Conservation (phyloP, 2,329 filamentous ascomycete genomes). For the Neofusicoccum laricinum region DNA sequence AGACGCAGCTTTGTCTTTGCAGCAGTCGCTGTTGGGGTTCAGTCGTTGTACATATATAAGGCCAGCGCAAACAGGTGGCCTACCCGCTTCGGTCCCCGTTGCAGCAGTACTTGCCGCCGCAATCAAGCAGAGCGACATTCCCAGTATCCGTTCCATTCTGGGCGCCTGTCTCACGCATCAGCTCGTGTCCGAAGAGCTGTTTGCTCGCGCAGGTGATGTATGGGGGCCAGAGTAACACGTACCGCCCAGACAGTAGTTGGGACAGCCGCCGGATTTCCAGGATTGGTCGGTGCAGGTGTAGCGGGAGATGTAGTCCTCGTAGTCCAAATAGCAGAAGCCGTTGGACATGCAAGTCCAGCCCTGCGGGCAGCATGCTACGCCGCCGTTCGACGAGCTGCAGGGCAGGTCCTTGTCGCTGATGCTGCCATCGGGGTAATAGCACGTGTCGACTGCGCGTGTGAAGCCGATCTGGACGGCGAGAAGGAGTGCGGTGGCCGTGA, state of each 20-base stretch:
- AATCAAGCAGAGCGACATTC: conserved; percentile 23
- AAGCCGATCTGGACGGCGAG: background rate
- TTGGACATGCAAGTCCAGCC: conserved; percentile 33
- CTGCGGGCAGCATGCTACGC: conserved; percentile 32
- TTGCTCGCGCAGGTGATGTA: background rate
- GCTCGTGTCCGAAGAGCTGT: background rate
- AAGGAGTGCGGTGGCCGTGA: background rate
- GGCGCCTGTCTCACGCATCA: background rate
- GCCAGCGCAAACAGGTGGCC: conserved; percentile 5
- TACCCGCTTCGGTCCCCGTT: conserved; percentile 16
- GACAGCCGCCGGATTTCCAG: conserved; percentile 27
- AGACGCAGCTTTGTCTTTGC: conserved; percentile 7
- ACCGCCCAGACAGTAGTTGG: conserved; percentile 28
- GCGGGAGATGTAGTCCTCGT: conserved; percentile 24
- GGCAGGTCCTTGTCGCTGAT: conserved; percentile 23
- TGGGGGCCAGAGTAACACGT: background rate
- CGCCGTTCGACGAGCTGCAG: conserved; percentile 21
- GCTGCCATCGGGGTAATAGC: conserved; percentile 36
- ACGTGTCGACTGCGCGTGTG: conserved; percentile 23
- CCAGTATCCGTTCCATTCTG: conserved; percentile 16
- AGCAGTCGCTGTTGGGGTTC: conserved; percentile 17
- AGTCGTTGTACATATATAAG: conserved; percentile 3
- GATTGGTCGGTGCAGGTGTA: conserved; percentile 34
- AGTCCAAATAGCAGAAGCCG: conserved; percentile 30
- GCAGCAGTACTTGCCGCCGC: conserved; percentile 24